phyloP scores from a whole-genome alignment of 176 grass and related monocot genomes.

The Aegilops sharonensis region DNA sequence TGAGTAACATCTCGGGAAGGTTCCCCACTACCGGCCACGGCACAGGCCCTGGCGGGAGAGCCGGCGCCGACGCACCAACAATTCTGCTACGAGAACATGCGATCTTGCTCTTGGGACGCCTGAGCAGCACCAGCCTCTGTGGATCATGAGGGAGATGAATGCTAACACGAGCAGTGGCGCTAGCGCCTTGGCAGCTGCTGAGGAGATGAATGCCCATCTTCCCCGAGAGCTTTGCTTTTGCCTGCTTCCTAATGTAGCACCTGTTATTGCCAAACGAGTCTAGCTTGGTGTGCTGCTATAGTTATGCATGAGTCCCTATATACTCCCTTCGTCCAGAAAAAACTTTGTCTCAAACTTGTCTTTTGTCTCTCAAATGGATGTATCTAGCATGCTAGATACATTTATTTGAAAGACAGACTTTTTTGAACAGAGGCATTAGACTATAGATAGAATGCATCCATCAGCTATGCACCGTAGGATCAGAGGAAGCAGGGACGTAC shows the following conservation, averaged over 20 bases:
- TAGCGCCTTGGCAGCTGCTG: background rate
- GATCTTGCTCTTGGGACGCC: background rate
- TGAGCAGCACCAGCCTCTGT: background rate
- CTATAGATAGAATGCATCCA: too few species aligned
- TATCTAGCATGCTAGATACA: too few species aligned
- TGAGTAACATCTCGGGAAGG: constrained; percentile 20
- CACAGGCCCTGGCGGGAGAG: constrained; percentile 36
- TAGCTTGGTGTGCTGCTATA: background rate
- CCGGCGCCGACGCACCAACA: background rate
- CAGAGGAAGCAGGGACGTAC: too few species aligned
- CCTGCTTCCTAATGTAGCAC: background rate
- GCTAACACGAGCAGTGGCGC: background rate
- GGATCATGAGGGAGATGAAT: background rate
- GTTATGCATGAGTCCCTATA: background rate
- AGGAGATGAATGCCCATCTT: background rate
- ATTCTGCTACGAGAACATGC: background rate
- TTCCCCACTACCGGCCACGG: constrained; percentile 42
- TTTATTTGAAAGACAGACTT: too few species aligned
- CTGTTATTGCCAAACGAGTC: background rate
- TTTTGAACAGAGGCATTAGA: too few species aligned
- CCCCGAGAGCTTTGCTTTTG: background rate
- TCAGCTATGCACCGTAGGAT: too few species aligned
- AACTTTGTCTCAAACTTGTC: too few species aligned
- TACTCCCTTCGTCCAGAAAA: too few species aligned
- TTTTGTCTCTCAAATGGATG: too few species aligned